Conservation (phyloP, 2,329 filamentous ascomycete genomes). For the Apiospora saccharicola region DNA sequence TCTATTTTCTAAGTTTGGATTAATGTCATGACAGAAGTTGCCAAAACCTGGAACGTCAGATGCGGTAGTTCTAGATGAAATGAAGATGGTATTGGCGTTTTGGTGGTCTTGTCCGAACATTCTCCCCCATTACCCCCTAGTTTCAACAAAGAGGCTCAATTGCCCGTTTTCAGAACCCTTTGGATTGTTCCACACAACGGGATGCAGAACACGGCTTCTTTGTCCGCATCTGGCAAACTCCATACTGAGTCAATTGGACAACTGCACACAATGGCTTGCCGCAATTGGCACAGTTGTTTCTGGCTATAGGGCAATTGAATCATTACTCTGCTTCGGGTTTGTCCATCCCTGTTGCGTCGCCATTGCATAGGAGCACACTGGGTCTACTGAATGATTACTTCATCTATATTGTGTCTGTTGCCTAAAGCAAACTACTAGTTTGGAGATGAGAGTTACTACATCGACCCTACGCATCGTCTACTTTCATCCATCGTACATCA, state of each 20-base stretch:
- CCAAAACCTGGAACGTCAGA: background rate
- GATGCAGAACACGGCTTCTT: background rate
- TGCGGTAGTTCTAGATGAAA: background rate
- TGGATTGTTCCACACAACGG: background rate
- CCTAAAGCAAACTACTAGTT: no score
- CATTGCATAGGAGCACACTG: background rate
- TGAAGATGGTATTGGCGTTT: background rate
- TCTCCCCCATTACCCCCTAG: background rate
- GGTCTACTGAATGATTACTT: no score
- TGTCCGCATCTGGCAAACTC: background rate
- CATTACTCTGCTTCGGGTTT: background rate
- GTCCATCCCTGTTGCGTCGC: background rate
- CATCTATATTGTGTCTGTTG: no score
- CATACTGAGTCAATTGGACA: background rate
- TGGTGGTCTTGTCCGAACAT: background rate
- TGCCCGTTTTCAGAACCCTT: background rate
- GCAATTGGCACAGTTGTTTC: background rate
- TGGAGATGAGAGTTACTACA: no score
- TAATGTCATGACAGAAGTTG: background rate
- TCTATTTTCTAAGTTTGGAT: background rate
- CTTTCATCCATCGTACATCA: no score
- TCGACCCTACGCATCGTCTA: no score
- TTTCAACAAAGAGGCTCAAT: background rate
- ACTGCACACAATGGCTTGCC: background rate
- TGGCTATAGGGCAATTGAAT: background rate